A percentile compares a stretch with the other conserved stretches of the same genome.
Conservation (phyloP, 257 asterid genomes). For the Cynanchum wilfordii region DNA sequence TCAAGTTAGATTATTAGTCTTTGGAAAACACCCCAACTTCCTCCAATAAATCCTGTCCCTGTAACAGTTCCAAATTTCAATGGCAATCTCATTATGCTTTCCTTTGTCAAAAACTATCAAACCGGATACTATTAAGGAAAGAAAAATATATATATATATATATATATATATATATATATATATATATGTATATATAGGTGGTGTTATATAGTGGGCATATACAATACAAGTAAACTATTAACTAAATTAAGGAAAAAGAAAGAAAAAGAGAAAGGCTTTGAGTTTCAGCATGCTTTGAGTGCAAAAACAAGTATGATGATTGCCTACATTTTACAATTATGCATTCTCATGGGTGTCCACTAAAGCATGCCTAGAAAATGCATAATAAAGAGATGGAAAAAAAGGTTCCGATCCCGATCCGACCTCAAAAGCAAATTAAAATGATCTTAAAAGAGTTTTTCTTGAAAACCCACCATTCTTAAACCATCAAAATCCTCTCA, state of each 20-base stretch:
- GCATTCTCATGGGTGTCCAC: conserved; percentile 31
- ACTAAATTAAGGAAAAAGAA: background rate
- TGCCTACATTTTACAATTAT: conserved; percentile 23
- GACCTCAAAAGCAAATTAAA: conserved; percentile 15
- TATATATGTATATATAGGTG: background rate
- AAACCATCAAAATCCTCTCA: conserved; percentile 8
- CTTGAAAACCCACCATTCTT: conserved; percentile 10
- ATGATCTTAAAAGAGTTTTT: background rate
- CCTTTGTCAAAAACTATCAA: background rate
- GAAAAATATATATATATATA: background rate
- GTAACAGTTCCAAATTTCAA: background rate
- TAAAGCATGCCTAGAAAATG: conserved; percentile 16
- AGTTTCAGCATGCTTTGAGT: conserved; percentile 15
- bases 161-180: background rate
- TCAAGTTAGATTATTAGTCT: background rate
- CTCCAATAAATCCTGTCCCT: background rate
- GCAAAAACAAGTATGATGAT: conserved; percentile 23
- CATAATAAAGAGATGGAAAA: conserved; percentile 15
- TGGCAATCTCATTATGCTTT: background rate
- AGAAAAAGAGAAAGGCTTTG: conserved; percentile 8
- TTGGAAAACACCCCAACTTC: background rate
- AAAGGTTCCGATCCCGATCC: conserved; percentile 17
- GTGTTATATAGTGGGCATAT: background rate
- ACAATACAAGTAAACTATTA: background rate
- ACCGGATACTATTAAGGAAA: background rate